These are phyloP conservation scores for Pneumocystis oryctolagi DNA, from an alignment of 1,139 yeast species.

Conservation along the genomic window DNA sequence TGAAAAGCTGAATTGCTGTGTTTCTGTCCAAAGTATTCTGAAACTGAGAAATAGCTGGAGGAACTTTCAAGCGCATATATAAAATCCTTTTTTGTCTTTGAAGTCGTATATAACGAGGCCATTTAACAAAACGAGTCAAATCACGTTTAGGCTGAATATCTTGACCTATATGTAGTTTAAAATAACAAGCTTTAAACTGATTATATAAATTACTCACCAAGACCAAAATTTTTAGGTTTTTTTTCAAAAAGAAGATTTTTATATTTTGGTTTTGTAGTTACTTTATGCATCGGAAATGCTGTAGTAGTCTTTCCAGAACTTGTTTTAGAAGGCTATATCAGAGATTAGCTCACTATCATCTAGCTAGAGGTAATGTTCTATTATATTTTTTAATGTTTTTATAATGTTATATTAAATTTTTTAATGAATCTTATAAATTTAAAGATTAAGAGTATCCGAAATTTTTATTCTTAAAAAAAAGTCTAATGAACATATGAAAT, in stretches of 20 bases:
- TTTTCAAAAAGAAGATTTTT: conserved; percentile 70
- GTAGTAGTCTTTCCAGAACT: conserved; percentile 74
- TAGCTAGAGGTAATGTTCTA: background rate
- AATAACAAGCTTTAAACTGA: background rate
- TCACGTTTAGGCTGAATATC: conserved; percentile 87
- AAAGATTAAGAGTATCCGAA: background rate
- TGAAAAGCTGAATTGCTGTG: conserved; percentile 93
- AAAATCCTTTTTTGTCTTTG: conserved; percentile 97
- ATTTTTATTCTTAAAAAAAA: background rate
- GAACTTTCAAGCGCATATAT: conserved; percentile 91
- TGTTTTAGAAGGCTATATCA: conserved; percentile 69
- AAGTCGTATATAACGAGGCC: conserved; percentile 96
- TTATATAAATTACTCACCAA: conserved; percentile 35
- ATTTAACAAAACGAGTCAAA: conserved; percentile 89
- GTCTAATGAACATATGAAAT: background rate
- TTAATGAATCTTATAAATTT: background rate
- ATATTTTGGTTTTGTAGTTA: conserved; percentile 24
- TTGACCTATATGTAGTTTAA: conserved; percentile 29
- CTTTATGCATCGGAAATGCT: conserved; percentile 46
- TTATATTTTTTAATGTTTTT: background rate
- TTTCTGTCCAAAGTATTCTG: conserved; percentile 91
- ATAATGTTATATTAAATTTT: background rate
- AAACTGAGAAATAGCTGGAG: conserved; percentile 96
- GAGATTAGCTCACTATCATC: conserved; percentile 16
- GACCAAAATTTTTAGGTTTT: conserved; percentile 86